Evolutionary conservation across 106 monocot species (phyloP), one percentile per base, ranked within the genome.

Genomic region (Gastrodia elata): DNA sequence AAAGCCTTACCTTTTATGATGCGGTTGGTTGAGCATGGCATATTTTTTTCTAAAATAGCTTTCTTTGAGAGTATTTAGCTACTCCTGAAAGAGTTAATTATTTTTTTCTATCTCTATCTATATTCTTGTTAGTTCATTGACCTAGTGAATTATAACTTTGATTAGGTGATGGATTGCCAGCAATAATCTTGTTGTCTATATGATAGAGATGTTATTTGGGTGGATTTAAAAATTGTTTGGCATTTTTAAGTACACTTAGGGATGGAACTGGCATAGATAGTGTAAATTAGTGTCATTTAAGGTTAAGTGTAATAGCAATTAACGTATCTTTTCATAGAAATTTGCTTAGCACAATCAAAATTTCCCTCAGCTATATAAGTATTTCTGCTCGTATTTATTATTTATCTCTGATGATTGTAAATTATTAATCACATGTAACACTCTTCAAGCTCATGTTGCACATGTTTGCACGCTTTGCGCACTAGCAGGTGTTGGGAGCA

Each of bases 401-500:
- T 70, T 74, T 87, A 59, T 73, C 22, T 69, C 39, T 72, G 48
- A 27, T 64, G 69, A 34, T 73, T 44, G 65, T 67, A 57, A 68
- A 79, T 81, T 67, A 41, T 81, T 76, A 75, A 67, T 78, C 74
- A 87, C 80, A 57, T 71, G 68, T 75, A 38, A 73, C 49, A 80
- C 79, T 56, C 52, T 44, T 68, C 72, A 93, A 85, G 75, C 84
- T 94, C 86, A 91, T 48, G 48, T 79, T 74, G 79, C 94, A 94
- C 91, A 82, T 88, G 78, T 83, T 88, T 79, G 79, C 75, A 86
- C 88, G 86, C 84, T 88, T 82, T 88, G 79, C 84, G 44, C 88
- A 86, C 83, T 84, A 91, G 75, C 94, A 94, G 94, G 94, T 86
- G 48, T 73, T 84, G 91, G 91, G 88, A 91, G 88, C 90, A 84